Evolutionary conservation across 2,329 filamentous ascomycete species (phyloP), one percentile per base, ranked within the genome.

Genomic region (Thermothelomyces thermophilus): DNA sequence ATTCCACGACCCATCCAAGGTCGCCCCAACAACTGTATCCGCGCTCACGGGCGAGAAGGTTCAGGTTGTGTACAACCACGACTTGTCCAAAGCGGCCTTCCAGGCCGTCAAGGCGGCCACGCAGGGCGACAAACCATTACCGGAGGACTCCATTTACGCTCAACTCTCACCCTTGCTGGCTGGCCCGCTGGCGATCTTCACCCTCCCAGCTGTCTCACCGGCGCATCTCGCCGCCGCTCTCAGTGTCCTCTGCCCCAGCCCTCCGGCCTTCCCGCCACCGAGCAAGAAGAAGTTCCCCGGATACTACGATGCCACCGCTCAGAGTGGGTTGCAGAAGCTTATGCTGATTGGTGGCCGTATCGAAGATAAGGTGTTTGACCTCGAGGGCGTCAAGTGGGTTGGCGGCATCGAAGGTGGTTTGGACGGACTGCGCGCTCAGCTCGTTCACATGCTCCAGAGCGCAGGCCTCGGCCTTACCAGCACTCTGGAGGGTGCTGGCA

Each of bases 341-440:
- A 75, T 95, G 66, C 70, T 98, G 30, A 71, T 98, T 13, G 93
- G 90, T 46, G 90, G 90, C 13, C 77, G 93, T 45, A 79, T 96
- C 26, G 93, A 98, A 64, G 87, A 87, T 55, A 84, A 82, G 66
- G 80, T 89, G 28, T 90, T 95, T 62, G 90, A 96, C 64, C 68
- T 79, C 41, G 82, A 84, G 10, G 86, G 86, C 48, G 67, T 83
- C 43, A 73, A 70, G 59, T 81, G 77, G 77, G 73, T 83, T 28
- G 78, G 89, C 50, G 77, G 84, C 31, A 94, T 97, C 60, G 75
- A 86, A 58, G 89, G 88, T 52, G 89, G 90, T 34, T 66, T 95
- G 56, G 84, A 89, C 34, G 86, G 87, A 4, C 73, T 98, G 62
- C 79, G 89, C 57, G 84, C 82, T 42, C 87, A 95, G 72, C 75